A percentile compares a stretch with the other conserved stretches of the same genome.
Evolutionary conservation across 768 basidiomycete species (phyloP).

Genomic region (Suillus weaverae): DNA sequence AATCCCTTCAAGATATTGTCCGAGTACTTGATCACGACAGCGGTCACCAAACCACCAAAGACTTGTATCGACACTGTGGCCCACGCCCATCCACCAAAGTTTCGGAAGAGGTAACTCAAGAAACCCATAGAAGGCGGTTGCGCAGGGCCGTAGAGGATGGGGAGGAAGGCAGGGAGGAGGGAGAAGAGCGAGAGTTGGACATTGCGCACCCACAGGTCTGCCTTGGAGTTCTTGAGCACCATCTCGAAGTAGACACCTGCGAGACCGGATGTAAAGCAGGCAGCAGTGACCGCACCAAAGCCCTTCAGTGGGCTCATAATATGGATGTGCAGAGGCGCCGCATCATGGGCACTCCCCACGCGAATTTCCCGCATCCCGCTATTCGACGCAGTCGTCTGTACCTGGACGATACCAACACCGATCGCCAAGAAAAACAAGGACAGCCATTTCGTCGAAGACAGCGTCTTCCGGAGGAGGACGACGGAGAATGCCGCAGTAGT

Average conservation of each 20-base stretch:
- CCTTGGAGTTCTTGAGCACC: constrained; percentile 81
- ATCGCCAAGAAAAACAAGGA: constrained; percentile 85
- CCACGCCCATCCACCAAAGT: constrained; percentile 96
- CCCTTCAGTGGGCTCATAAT: constrained; percentile 83
- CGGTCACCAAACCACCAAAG: constrained; percentile 90
- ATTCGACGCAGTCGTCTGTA: constrained; percentile 60
- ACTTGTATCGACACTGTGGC: constrained; percentile 90
- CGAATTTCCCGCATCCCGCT: constrained; percentile 34
- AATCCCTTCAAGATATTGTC: constrained; percentile 98
- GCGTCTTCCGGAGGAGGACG: constrained; percentile 70
- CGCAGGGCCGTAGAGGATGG: constrained; percentile 62
- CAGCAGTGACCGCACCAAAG: constrained; percentile 78
- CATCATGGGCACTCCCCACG: constrained; percentile 72
- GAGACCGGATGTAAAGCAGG: constrained; percentile 87
- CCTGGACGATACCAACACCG: constrained; percentile 93
- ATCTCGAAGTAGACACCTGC: constrained; percentile 95
- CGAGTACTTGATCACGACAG: constrained; percentile 95
- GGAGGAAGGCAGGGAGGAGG: constrained; percentile 83
- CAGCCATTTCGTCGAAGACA: constrained; percentile 80
- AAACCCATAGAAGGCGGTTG: constrained; percentile 46
- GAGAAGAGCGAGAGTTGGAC: constrained; percentile 89
- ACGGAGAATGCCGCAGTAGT: constrained; percentile 95
- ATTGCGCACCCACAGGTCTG: constrained; percentile 90
- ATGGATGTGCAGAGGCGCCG: constrained; percentile 56
- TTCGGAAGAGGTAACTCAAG: constrained; percentile 64